Evolutionary conservation across 169 alveolate species (phyloP), one percentile per base, ranked within the genome.

Genomic region (Plasmodium gaboni): DNA sequence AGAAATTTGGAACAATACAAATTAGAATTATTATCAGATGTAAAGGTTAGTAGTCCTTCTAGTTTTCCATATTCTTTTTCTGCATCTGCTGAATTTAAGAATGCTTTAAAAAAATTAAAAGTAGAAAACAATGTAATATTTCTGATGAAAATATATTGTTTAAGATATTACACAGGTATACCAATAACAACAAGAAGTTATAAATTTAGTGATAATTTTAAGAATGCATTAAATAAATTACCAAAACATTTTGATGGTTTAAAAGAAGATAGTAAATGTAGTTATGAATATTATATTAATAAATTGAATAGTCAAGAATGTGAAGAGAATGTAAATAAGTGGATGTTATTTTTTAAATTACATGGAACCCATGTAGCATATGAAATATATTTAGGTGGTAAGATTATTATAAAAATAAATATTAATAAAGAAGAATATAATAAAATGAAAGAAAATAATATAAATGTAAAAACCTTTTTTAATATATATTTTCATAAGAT

Each of bases 311-410:
- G 87, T 44, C 65, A 93, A 22, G 74, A 65, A 69, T 95, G 97
- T 80, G 92, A 78, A 57, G 73, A 51, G 15, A 42, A 65, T 32
- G 97, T 95, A 32, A 70, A 83, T 42, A 93, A 94, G 53, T 95
- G 97, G 97, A 95, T 95, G 94, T 22, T 73, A 7, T 93, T 95
- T 78, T 93, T 95, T 83, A 65, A 92, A 67, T 89, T 89, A 69
- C 94, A 87, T 88, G 97, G 97, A 53, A 95, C 97, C 0, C 97
- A 95, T 74, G 92, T 93, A 50, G 93, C 96, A 9, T 93, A 95
- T 32, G 93, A 92, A 55, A 76, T 95, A 3, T 95, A 95, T 42
- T 93, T 95, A 26, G 97, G 97, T 15, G 97, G 97, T 1, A 95
- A 95, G 72, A 92, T 95, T 65, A 93, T 96, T 26, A 61, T 93